phyloP scores from a whole-genome alignment of 2,329 filamentous ascomycete species.

The Hyphodiscus sp. region DNA sequence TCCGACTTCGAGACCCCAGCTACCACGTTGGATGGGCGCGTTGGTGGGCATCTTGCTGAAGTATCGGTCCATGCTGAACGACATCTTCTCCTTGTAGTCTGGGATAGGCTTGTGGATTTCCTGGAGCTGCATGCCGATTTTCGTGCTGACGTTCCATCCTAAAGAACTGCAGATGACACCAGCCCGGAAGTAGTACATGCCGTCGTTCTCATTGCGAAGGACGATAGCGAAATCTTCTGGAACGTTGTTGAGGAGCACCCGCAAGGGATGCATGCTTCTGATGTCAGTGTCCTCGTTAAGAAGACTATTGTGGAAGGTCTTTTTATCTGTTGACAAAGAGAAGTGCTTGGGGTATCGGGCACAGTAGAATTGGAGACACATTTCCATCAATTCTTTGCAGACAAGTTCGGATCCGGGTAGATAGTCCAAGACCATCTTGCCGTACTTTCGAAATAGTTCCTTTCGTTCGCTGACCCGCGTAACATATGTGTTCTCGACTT shows the following conservation, averaged over 20 bases:
- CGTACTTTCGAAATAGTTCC: constrained; percentile 55
- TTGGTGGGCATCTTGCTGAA: constrained; percentile 72
- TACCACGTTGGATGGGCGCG: constrained; percentile 74
- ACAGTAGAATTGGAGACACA: constrained; percentile 73
- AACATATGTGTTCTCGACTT: constrained; percentile 69
- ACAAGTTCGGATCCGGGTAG: constrained; percentile 72
- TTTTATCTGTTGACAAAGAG: constrained; percentile 45
- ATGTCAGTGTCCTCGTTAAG: constrained; percentile 57
- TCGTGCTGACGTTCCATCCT: constrained; percentile 71
- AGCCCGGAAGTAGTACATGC: constrained; percentile 67
- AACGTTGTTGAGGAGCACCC: constrained; percentile 67
- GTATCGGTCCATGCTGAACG: constrained; percentile 78
- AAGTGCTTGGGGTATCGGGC: constrained; percentile 74
- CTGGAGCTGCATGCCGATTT: constrained; percentile 64
- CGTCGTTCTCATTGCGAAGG: constrained; percentile 62
- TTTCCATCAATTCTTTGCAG: constrained; percentile 84
- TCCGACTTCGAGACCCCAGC: constrained; percentile 76
- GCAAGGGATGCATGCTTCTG: constrained; percentile 55
- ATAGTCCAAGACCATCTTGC: constrained; percentile 56
- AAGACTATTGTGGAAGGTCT: constrained; percentile 61
- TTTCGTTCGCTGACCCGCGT: constrained; percentile 62
- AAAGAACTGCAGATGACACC: constrained; percentile 73
- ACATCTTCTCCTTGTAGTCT: constrained; percentile 83
- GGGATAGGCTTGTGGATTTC: constrained; percentile 71
- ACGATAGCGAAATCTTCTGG: constrained; percentile 81